A percentile compares a stretch with the other conserved stretches of the same genome.
phyloP scores from a whole-genome alignment of 305 asterid species.

The Plantago coronopus region DNA sequence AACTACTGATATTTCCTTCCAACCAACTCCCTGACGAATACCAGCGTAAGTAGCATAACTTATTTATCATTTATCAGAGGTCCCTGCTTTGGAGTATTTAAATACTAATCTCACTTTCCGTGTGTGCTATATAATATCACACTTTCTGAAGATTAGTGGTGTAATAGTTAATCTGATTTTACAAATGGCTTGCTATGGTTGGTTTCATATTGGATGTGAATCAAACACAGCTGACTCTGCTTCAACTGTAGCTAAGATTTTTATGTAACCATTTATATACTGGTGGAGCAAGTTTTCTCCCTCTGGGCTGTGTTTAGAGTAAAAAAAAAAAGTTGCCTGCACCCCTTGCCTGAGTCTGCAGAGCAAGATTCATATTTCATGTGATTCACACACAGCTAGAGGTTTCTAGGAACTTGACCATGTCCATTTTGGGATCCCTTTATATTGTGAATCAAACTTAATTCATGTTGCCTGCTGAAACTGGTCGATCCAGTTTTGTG shows the following conservation, averaged over 20 bases:
- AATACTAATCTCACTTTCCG: too few species aligned
- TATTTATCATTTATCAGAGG: background rate
- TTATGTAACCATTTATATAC: constrained; percentile 29
- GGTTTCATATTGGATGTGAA: too few species aligned
- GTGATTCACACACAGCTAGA: too few species aligned
- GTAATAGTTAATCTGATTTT: too few species aligned
- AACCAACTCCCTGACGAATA: constrained; percentile 73
- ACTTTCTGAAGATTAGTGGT: too few species aligned
- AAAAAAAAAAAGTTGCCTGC: constrained; percentile 45
- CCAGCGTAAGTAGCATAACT: constrained; percentile 53
- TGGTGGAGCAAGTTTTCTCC: constrained; percentile 93
- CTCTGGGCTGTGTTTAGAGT: constrained; percentile 92
- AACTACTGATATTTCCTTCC: constrained; percentile 87
- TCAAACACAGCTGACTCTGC: background rate
- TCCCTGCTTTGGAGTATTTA: too few species aligned
- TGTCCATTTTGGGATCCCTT: too few species aligned
- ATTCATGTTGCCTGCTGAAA: too few species aligned
- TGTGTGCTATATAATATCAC: too few species aligned
- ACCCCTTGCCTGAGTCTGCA: constrained; percentile 34
- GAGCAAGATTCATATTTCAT: constrained; percentile 31
- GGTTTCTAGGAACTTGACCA: too few species aligned
- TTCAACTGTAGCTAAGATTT: constrained; percentile 18
- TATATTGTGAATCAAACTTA: too few species aligned
- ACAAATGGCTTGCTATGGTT: too few species aligned
- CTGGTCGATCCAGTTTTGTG: background rate